Conservation (phyloP, 1,139 yeast species). For the Hyphopichia buzzinii region DNA sequence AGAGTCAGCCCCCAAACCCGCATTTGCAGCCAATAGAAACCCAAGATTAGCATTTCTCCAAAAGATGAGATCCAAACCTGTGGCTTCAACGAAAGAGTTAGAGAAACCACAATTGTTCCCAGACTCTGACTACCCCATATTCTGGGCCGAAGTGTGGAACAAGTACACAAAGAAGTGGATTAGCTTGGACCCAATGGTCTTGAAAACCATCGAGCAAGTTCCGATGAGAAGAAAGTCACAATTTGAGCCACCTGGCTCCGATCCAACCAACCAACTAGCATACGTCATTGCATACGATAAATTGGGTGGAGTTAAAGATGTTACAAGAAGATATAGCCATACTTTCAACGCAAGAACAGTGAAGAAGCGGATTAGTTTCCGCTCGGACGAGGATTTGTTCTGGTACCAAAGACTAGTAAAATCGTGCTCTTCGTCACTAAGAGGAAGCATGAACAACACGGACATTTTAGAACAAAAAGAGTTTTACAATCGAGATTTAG, state of each 20-base stretch:
- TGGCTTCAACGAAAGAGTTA: background rate
- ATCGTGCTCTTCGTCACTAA: conserved; percentile 24
- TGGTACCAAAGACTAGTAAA: conserved; percentile 61
- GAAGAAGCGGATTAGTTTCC: conserved; percentile 62
- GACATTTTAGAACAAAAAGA: conserved; percentile 74
- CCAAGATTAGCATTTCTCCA: conserved; percentile 9
- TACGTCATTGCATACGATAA: conserved; percentile 79
- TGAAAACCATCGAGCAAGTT: conserved; percentile 61
- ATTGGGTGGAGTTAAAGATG: conserved; percentile 67
- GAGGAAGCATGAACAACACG: conserved; percentile 36
- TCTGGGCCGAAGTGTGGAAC: conserved; percentile 97
- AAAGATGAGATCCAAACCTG: conserved; percentile 4
- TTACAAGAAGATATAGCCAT: conserved; percentile 78
- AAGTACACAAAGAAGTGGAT: conserved; percentile 69
- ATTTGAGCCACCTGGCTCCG: conserved; percentile 74
- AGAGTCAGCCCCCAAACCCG: conserved; percentile 9
- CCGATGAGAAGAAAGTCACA: conserved; percentile 57
- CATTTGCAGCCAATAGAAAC: conserved; percentile 10
- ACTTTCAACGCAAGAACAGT: conserved; percentile 72
- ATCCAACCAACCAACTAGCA: conserved; percentile 56
- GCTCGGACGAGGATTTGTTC: conserved; percentile 50
- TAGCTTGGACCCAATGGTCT: conserved; percentile 77
- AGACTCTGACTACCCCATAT: conserved; percentile 59
- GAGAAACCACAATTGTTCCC: conserved; percentile 11
- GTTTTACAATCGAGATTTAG: conserved; percentile 60